Percentiles rank a stretch among this genome's conserved stretches.
phyloP scores from a whole-genome alignment of 192 early-diverging fungal genomes.

The Coemansia sp. region DNA sequence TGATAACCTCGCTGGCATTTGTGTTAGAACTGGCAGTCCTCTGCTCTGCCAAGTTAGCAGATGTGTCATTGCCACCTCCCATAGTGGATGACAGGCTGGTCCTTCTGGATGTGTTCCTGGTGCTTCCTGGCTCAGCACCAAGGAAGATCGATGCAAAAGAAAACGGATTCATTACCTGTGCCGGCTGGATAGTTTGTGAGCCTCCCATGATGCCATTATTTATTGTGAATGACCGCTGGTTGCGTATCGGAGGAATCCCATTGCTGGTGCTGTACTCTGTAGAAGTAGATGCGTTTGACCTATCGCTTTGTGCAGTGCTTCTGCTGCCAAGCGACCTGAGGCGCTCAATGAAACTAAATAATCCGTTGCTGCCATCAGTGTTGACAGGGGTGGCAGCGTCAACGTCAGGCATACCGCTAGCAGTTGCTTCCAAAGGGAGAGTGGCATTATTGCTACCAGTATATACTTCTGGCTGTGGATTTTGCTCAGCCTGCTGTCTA shows the following conservation, averaged over 20 bases:
- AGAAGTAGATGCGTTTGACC: conserved; percentile 35
- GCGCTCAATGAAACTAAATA: conserved; percentile 19
- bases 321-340: conserved; percentile 13
- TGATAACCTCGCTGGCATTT: background rate
- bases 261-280: conserved; percentile 37
- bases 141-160: conserved; percentile 25
- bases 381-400: background rate
- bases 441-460: background rate
- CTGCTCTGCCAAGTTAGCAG: background rate
- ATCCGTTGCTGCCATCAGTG: conserved; percentile 3
- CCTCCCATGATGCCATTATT: background rate
- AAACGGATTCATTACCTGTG: conserved; percentile 29
- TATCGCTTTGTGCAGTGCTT: conserved; percentile 35
- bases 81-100: conserved; percentile 18
- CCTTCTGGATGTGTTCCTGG: conserved; percentile 20
- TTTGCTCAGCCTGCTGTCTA: background rate
- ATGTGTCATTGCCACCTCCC: conserved; percentile 1
- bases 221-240: background rate
- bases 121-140: conserved; percentile 32
- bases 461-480: background rate
- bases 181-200: background rate
- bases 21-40: background rate
- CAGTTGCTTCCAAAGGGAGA: background rate
- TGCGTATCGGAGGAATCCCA: background rate
- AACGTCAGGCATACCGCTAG: background rate